These are phyloP conservation scores for Pichia sp. DNA, from an alignment of 1,139 yeast species.

Conservation along the genomic window DNA sequence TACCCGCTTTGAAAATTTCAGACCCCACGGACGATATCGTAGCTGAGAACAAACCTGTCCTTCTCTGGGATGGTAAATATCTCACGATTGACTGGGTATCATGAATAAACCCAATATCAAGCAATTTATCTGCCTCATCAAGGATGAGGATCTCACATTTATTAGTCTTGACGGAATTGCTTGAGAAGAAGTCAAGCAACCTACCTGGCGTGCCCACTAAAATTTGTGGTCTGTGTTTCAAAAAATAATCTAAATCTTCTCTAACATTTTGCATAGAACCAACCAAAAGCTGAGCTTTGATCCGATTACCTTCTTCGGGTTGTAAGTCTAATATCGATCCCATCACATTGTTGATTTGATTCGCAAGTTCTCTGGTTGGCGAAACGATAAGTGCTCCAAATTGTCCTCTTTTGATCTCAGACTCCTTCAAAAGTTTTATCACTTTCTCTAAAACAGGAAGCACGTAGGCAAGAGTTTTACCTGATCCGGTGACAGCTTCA, in stretches of 20 bases:
- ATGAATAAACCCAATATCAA: constrained; percentile 70
- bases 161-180: constrained; percentile 41
- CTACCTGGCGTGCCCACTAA: constrained; percentile 94
- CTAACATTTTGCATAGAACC: constrained; percentile 72
- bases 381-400: constrained; percentile 67
- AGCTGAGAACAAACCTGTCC: constrained; percentile 92
- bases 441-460: constrained; percentile 74
- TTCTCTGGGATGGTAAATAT: constrained; percentile 75
- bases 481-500: constrained; percentile 96
- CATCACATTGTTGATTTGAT: constrained; percentile 70
- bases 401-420: constrained; percentile 44
- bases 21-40: constrained; percentile 77
- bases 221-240: constrained; percentile 54
- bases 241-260: constrained; percentile 62
- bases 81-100: constrained; percentile 63
- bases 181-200: constrained; percentile 61
- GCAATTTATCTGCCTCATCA: constrained; percentile 89
- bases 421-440: constrained; percentile 25
- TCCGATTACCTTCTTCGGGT: constrained; percentile 37
- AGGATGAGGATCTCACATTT: constrained; percentile 69
- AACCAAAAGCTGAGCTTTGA: constrained; percentile 65
- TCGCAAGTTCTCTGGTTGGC: constrained; percentile 90
- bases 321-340: constrained; percentile 49
- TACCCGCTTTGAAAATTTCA: constrained; percentile 65
- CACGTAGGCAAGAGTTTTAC: constrained; percentile 83